A percentile compares a stretch with the other conserved stretches of the same genome.
These are phyloP conservation scores for Aspergillus avenaceus DNA, from an alignment of 495 filamentous ascomycete species.

Conservation along the genomic window DNA sequence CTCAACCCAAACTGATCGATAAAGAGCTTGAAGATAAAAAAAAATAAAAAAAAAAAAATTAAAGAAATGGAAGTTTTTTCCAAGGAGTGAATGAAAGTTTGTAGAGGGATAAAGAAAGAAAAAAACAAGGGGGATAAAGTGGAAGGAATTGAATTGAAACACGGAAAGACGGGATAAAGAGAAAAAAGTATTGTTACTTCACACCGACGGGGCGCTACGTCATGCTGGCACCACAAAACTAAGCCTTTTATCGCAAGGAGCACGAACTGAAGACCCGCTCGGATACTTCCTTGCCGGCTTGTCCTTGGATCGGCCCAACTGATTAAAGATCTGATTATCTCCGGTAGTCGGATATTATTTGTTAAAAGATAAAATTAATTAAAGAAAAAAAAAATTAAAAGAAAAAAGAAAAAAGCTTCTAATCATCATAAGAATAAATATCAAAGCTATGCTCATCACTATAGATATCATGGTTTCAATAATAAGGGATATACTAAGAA, in stretches of 20 bases:
- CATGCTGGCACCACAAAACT: not conserved
- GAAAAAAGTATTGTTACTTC: not conserved
- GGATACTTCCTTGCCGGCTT: not conserved
- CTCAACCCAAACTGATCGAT: not conserved
- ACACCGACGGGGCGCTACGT: not conserved
- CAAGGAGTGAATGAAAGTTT: not conserved
- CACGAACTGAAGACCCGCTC: not conserved
- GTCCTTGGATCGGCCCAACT: no score
- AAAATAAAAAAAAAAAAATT: not conserved
- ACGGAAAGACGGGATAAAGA: not conserved
- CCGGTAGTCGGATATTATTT: conserved; percentile 1
- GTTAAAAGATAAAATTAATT: conserved; percentile 6
- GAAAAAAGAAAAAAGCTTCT: not conserved
- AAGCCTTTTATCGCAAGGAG: no score
- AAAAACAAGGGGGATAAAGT: conserved; percentile 1
- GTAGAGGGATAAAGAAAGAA: not conserved
- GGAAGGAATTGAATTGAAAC: not conserved
- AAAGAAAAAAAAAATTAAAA: conserved; percentile 3
- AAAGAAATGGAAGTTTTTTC: not conserved
- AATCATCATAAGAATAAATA: no score
- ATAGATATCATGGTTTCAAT: no score
- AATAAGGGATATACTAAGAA: no score
- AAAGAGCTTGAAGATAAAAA: not conserved
- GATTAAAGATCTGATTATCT: not conserved
- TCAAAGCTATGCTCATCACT: no score